Conservation (phyloP, 2,329 filamentous ascomycete species). For the Nemania sp. region DNA sequence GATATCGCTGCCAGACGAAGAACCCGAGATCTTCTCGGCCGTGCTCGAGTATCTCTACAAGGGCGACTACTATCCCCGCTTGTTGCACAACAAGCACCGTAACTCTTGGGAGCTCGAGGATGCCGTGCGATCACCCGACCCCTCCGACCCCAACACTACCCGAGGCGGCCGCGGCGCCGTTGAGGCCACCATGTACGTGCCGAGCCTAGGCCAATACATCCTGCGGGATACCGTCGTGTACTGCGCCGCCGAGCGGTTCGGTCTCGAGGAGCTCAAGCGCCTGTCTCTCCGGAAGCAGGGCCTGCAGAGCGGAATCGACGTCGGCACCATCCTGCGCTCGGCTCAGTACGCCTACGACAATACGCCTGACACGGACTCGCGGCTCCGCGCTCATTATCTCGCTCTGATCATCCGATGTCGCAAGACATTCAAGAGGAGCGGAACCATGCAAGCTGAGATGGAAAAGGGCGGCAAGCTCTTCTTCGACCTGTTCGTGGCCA, state of each 20-base stretch:
- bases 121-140: slow-evolving; percentile 44
- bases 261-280: slow-evolving; percentile 87
- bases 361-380: slow-evolving; percentile 89
- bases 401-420: slow-evolving; percentile 96
- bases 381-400: slow-evolving; percentile 94
- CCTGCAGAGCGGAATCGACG: slow-evolving; percentile 88
- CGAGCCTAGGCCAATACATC: slow-evolving; percentile 73
- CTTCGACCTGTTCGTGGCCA: slow-evolving; percentile 97
- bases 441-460: slow-evolving; percentile 99
- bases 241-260: slow-evolving; percentile 88
- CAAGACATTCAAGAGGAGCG: slow-evolving; percentile 96
- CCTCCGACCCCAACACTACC: slow-evolving; percentile 40
- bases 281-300: slow-evolving; percentile 94
- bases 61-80: slow-evolving; percentile 89
- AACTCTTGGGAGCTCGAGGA: slow-evolving; percentile 91
- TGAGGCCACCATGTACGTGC: slow-evolving; percentile 78
- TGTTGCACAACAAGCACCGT: slow-evolving; percentile 83
- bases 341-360: slow-evolving; percentile 95
- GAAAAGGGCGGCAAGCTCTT: slow-evolving; percentile 92
- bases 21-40: slow-evolving; percentile 90
- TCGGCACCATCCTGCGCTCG: slow-evolving; percentile 86
- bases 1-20: slow-evolving; percentile 72
- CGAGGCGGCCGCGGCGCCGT: slow-evolving; percentile 50
- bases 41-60: slow-evolving; percentile 97
- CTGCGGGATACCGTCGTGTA: slow-evolving; percentile 94